phyloP scores from a whole-genome alignment of 2,329 filamentous ascomycete species.

The Metarhizium robertsii region DNA sequence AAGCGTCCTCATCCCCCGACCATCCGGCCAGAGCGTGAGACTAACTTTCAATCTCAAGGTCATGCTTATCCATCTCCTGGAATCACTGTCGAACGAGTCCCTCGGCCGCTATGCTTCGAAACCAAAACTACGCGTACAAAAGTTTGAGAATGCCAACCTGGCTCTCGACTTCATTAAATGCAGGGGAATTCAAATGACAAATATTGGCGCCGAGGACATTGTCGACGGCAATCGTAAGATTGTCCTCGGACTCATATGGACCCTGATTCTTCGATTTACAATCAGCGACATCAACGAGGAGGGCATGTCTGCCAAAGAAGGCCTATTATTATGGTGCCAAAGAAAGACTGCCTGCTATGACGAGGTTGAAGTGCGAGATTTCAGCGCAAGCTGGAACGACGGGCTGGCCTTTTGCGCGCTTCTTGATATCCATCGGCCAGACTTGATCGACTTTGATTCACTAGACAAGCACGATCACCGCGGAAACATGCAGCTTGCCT shows the following conservation, averaged over 20 bases:
- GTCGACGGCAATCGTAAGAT: conserved; percentile 98
- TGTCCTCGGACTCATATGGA: conserved; percentile 96
- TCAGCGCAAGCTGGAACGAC: conserved; percentile 94
- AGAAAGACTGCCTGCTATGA: conserved; percentile 98
- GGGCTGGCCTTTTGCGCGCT: conserved; percentile 93
- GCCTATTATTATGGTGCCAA: conserved; percentile 92
- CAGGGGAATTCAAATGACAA: conserved; percentile 91
- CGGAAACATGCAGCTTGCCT: conserved; percentile 96
- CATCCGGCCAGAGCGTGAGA: conserved; percentile 2
- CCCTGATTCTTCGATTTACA: conserved; percentile 91
- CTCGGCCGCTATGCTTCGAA: conserved; percentile 94
- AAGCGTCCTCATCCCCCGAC: conserved; percentile 14
- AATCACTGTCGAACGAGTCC: conserved; percentile 89
- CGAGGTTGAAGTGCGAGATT: conserved; percentile 90
- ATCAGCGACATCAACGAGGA: conserved; percentile 98
- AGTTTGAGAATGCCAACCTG: conserved; percentile 96
- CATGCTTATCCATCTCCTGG: conserved; percentile 90
- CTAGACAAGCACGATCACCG: conserved; percentile 90
- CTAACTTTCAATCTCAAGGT: conserved; percentile 44
- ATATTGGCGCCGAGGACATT: conserved; percentile 96
- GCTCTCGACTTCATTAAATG: conserved; percentile 89
- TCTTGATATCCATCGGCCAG: conserved; percentile 91
- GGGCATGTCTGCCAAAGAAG: conserved; percentile 95
- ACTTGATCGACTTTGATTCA: conserved; percentile 92
- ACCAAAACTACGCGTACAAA: conserved; percentile 90